Evolutionary conservation across 169 alveolate genomes (phyloP), one percentile per base, ranked within the genome.

Genomic region (Cyclospora cayetanensis): DNA sequence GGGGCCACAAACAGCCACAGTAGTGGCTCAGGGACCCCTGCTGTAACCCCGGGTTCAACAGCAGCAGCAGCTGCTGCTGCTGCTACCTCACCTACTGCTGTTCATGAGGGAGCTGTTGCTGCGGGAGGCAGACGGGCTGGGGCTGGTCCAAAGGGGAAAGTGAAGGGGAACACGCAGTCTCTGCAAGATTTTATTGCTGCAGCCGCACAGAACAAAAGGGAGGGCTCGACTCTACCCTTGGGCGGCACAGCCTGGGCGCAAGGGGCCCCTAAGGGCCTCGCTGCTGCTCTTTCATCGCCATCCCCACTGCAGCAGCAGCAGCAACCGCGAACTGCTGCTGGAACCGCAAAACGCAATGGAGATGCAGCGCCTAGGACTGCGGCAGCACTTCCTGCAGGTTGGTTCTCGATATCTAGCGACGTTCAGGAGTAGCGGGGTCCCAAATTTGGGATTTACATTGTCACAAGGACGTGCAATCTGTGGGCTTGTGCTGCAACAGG

Each of bases 201-300:
- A 0, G 85, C 85, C 3, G 55, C 65, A 12, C 65, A 37, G 20
- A 74, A 41, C 85, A 74, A 74, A 63, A 74, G 42, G 37, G 85
- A 74, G 63, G 52, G 52, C n/a, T 25, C 63, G 27, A 31, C 85
- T 15, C 39, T 74, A 25, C 85, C 85, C 18, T 41, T 74, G 60
- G 85, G 85, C 42, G 85, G 41, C 39, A 74, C 85, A 1, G 85
- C 85, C 39, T 74, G 85, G 85, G 46, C 85, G 20, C 85, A 74
- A 39, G 85, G 85, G 85, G 85, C 85, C 42, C 85, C 85, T n/a
- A 74, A 74, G 63, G 85, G 85, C 85, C 85, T 74, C 22, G 85
- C 85, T 42, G 85, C 85, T 7, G 29, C 85, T 1, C 39, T 42
- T n/a, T 63, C 85, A 37, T 35, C 85, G 2, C 63, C 63, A 37